Evolutionary conservation across 140 eudicot genomes (phyloP).

Genomic region (Stevia rebaudiana): DNA sequence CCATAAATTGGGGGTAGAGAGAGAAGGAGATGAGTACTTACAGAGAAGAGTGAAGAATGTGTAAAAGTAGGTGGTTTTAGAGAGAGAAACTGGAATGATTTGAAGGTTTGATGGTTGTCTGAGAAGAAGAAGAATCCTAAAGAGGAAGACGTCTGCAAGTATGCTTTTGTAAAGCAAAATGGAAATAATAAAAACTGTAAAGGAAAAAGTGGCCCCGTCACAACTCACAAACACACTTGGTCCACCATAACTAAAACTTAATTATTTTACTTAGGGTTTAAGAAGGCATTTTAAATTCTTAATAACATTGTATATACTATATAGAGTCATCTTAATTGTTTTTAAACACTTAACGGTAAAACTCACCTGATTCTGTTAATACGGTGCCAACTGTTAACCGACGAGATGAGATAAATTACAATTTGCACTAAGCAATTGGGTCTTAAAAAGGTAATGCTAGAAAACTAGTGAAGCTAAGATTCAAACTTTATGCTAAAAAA

Average conservation of each 20-base stretch:
- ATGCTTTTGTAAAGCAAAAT: constrained; percentile 49
- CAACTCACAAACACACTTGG: constrained; percentile 17
- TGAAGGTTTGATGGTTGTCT: constrained; percentile 35
- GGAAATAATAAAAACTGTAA: constrained; percentile 23
- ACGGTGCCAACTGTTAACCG: too few species aligned
- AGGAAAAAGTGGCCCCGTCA: constrained; percentile 44
- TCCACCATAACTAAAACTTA: constrained; percentile 16
- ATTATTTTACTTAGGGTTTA: too few species aligned
- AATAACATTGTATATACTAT: too few species aligned
- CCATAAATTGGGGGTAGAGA: constrained; percentile 4
- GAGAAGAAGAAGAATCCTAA: constrained; percentile 50
- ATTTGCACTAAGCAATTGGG: too few species aligned
- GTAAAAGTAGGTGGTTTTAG: not conserved
- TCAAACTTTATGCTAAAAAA: too few species aligned
- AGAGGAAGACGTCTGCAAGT: constrained; percentile 26
- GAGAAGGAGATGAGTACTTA: constrained; percentile 20
- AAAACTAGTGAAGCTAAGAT: too few species aligned
- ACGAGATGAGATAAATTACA: too few species aligned
- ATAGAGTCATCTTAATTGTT: too few species aligned
- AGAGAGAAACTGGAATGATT: constrained; percentile 19
- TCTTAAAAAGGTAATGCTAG: too few species aligned
- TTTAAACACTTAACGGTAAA: too few species aligned
- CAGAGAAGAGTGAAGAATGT: constrained; percentile 28
- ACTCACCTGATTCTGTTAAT: too few species aligned
- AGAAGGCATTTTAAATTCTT: too few species aligned